Evolutionary conservation across 2,329 filamentous ascomycete species (phyloP).

Genomic region (Tolypocladium paradoxum): DNA sequence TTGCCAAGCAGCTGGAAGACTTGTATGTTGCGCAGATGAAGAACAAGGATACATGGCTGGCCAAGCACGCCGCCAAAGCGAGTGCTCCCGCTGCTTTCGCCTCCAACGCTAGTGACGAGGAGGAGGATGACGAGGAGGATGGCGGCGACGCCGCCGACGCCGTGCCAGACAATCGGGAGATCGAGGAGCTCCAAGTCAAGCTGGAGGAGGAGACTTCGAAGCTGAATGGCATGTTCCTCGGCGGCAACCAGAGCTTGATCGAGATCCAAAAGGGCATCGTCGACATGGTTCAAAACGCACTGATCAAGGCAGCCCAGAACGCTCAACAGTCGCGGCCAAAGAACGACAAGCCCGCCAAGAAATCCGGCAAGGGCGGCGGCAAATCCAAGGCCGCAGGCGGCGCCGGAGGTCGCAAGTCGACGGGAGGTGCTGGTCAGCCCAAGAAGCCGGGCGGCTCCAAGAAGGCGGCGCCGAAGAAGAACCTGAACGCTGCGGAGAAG

Average conservation of each 20-base stretch:
- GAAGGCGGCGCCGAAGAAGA: slow-evolving; percentile 34
- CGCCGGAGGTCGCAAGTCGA: slow-evolving; percentile 31
- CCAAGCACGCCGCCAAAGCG: slow-evolving; percentile 56
- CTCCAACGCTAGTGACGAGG: slow-evolving; percentile 59
- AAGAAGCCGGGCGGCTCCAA: slow-evolving; percentile 30
- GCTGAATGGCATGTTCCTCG: slow-evolving; percentile 41
- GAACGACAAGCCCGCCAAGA: slow-evolving; percentile 48
- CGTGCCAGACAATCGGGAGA: slow-evolving; percentile 27
- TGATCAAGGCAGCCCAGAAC: slow-evolving; percentile 61
- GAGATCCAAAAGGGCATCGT: slow-evolving; percentile 52
- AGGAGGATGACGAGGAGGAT: slow-evolving; percentile 59
- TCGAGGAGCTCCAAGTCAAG: slow-evolving; percentile 42
- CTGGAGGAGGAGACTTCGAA: slow-evolving; percentile 47
- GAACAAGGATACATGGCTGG: slow-evolving; percentile 72
- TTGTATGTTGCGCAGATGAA: slow-evolving; percentile 68
- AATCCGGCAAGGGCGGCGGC: slow-evolving; percentile 43
- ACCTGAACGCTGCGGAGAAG: slow-evolving; percentile 71
- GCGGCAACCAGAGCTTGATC: slow-evolving; percentile 41
- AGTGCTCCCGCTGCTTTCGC: slow-evolving; percentile 44
- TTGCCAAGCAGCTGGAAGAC: slow-evolving; percentile 62
- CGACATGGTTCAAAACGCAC: slow-evolving; percentile 55
- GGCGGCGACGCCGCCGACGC: slow-evolving; percentile 25
- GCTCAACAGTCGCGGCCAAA: slow-evolving; percentile 39
- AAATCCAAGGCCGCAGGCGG: slow-evolving; percentile 37
- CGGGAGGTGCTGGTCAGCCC: slow-evolving; percentile 18